These are phyloP conservation scores for Cystobasidium pallidum DNA, from an alignment of 1,284 basidiomycete species.

Conservation along the genomic window DNA sequence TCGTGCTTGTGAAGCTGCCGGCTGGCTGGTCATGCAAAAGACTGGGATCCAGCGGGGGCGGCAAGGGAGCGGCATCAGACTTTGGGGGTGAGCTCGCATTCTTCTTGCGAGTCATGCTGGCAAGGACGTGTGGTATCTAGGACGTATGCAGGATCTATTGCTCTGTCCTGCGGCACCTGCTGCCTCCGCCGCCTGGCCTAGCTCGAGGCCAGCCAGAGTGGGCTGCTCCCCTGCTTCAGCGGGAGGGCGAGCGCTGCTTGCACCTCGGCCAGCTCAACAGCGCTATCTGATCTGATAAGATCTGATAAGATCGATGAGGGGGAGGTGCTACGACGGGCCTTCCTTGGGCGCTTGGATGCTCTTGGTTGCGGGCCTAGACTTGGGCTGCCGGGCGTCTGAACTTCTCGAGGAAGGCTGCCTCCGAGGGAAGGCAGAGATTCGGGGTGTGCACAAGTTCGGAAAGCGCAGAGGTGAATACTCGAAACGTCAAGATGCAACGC, in stretches of 20 bases:
- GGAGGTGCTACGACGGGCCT: slow-evolving; percentile 19
- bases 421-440: slow-evolving; percentile 17
- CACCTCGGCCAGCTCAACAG: slow-evolving; percentile 4
- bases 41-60: not conserved
- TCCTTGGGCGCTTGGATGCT: slow-evolving; percentile 11
- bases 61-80: slow-evolving; percentile 7
- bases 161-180: not conserved
- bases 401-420: not conserved
- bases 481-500: slow-evolving; percentile 13
- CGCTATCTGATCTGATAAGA: slow-evolving; percentile 6
- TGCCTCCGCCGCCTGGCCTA: not conserved
- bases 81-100: slow-evolving; percentile 13
- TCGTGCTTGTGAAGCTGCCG: not conserved
- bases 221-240: not conserved
- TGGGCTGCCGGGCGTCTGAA: not conserved
- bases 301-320: not conserved
- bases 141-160: not conserved
- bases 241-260: not conserved
- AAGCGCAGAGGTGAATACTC: not conserved
- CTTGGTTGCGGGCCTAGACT: not conserved
- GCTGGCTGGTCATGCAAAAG: slow-evolving; percentile 6
- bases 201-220: not conserved
- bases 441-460: not conserved
- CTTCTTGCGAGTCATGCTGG: slow-evolving; percentile 18
- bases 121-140: not conserved